Percentiles rank a stretch among this genome's conserved stretches.
Evolutionary conservation across 352 stramenopile genomes (phyloP).

Genomic region (Lagenidium giganteum): DNA sequence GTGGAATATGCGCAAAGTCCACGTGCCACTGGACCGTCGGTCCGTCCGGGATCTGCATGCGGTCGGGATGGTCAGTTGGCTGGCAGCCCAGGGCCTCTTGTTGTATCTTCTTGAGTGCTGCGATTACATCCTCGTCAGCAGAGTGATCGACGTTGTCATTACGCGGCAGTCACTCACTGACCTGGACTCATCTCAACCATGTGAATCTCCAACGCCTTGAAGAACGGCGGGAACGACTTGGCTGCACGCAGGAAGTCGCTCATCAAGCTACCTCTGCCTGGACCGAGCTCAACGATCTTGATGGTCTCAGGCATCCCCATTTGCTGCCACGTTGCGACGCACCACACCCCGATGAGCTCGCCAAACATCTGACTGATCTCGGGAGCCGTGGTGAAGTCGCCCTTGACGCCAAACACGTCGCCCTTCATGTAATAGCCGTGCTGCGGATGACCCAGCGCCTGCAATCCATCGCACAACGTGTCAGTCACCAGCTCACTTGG

Average conservation of each 20-base stretch:
- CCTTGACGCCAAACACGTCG: constrained; percentile 87
- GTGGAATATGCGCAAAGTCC: constrained; percentile 73
- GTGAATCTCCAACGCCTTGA: constrained; percentile 80
- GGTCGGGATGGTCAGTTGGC: constrained; percentile 31
- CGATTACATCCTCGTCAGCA: no score
- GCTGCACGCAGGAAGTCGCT: constrained; percentile 89
- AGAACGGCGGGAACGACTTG: constrained; percentile 86
- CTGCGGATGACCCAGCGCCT: constrained; percentile 86
- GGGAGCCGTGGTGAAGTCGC: constrained; percentile 92
- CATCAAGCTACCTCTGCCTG: constrained; percentile 92
- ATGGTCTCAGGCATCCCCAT: constrained; percentile 71
- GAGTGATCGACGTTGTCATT: constrained; percentile 5
- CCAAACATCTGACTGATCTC: constrained; percentile 95
- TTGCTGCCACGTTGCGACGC: constrained; percentile 88
- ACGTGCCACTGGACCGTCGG: constrained; percentile 82
- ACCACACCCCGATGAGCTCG: constrained; percentile 91
- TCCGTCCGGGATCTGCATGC: constrained; percentile 40
- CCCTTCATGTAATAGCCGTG: constrained; percentile 96
- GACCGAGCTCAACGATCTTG: constrained; percentile 89
- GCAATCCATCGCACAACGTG: background rate
- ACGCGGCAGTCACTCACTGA: constrained; percentile 9
- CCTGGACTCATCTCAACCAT: constrained; percentile 89
- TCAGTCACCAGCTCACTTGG: background rate
- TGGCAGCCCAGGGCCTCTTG: constrained; percentile 71
- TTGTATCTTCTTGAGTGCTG: constrained; percentile 87